These are phyloP conservation scores for Houttuynia cordata DNA, from an alignment of 164 flowering plant species.

Conservation along the genomic window DNA sequence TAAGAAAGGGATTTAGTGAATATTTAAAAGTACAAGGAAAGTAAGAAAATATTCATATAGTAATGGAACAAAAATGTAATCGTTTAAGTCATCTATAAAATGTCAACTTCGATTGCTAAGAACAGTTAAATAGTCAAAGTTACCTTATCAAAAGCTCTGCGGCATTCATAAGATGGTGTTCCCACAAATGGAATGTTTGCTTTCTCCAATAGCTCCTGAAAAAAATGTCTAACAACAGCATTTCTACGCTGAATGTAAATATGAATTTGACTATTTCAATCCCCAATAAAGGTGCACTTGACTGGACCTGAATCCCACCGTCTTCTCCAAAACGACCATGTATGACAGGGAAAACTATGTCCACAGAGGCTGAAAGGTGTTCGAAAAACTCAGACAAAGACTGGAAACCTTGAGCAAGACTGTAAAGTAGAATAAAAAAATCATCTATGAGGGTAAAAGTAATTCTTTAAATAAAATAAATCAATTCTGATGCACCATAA, in stretches of 20 bases:
- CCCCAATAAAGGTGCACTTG: constrained; percentile 34
- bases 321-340: constrained; percentile 95
- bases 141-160: constrained; percentile 85
- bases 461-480: background rate
- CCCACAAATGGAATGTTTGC: constrained; percentile 78
- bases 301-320: constrained; percentile 87
- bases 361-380: constrained; percentile 67
- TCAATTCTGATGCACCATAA: background rate
- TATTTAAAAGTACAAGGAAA: too few relatives aligned
- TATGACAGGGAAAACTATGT: constrained; percentile 85
- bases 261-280: background rate
- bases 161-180: constrained; percentile 62
- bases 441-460: background rate
- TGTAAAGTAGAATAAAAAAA: constrained; percentile 15
- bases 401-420: constrained; percentile 77
- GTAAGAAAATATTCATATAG: too few relatives aligned
- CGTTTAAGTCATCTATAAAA: too few relatives aligned
- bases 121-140: background rate
- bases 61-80: too few relatives aligned
- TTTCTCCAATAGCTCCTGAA: constrained; percentile 68
- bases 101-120: background rate
- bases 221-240: background rate
- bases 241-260: background rate
- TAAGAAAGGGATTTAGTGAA: too few relatives aligned
- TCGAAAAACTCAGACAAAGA: constrained; percentile 64